Percentiles rank a stretch among this genome's conserved stretches.
Conservation (phyloP, 305 asterid species). For the Euphrasia arctica region DNA sequence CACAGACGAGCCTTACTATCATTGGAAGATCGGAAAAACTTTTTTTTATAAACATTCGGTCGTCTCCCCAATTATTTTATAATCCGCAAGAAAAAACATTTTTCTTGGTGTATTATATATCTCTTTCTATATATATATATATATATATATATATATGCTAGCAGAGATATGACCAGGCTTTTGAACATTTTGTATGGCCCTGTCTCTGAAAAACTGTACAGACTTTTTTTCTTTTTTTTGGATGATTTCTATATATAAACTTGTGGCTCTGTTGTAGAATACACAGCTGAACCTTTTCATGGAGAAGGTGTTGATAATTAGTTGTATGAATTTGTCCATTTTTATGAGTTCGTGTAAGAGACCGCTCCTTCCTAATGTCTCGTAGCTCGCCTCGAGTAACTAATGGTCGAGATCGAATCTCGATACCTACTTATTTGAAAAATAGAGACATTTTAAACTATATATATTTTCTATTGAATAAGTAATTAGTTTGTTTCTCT, state of each 20-base stretch:
- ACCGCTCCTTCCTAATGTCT: no score
- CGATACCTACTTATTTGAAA: no score
- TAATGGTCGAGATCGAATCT: no score
- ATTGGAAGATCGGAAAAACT: not conserved
- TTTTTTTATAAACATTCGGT: not conserved
- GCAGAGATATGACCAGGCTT: constrained; percentile 9
- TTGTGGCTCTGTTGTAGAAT: not conserved
- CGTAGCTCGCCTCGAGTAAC: no score
- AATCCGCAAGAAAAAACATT: constrained; percentile 1
- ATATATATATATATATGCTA: not conserved
- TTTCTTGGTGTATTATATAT: constrained; percentile 15
- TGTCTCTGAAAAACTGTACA: constrained; percentile 8
- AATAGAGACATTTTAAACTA: no score
- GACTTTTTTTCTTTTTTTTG: not conserved
- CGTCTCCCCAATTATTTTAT: not conserved
- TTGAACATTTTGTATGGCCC: not conserved
- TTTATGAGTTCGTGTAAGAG: no score
- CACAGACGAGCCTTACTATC: not conserved
- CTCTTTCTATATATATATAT: not conserved
- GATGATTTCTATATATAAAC: not conserved
- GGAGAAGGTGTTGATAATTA: not conserved
- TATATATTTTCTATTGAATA: no score
- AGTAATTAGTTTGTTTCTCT: no score
- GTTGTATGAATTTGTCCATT: no score
- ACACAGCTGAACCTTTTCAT: not conserved